Evolutionary conservation across 179 eudicot species (phyloP).

Genomic region (Actinidia chinensis): DNA sequence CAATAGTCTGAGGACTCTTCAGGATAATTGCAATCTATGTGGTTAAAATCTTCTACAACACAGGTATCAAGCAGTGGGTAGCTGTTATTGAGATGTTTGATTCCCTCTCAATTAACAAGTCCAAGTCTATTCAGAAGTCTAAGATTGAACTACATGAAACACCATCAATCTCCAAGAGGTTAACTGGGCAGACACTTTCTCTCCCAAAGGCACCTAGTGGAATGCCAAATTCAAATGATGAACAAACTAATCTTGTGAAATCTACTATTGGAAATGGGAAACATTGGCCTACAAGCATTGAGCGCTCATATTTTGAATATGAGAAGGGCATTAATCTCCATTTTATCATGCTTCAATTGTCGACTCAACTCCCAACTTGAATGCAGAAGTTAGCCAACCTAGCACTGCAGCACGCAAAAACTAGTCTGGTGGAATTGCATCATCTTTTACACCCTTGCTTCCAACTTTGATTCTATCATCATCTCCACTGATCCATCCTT

Average conservation of each 20-base stretch:
- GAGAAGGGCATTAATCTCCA: conserved; percentile 27
- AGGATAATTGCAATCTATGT: conserved; percentile 8
- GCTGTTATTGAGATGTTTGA: conserved; percentile 18
- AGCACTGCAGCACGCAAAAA: conserved; percentile 30
- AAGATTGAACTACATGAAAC: conserved; percentile 22
- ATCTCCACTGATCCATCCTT: conserved; percentile 28
- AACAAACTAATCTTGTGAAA: conserved; percentile 25
- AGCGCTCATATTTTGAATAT: conserved; percentile 26
- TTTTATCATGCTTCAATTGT: conserved; percentile 21
- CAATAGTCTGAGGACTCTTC: conserved; percentile 12
- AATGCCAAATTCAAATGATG: conserved; percentile 25
- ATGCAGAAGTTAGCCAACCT: conserved; percentile 22
- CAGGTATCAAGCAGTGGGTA: conserved; percentile 27
- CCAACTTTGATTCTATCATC: conserved; percentile 29
- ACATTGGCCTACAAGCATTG: conserved; percentile 21
- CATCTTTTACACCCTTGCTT: conserved; percentile 22
- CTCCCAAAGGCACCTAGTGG: conserved; percentile 31
- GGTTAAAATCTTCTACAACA: too few relatives aligned
- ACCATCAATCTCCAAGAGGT: conserved; percentile 29
- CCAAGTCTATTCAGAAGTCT: conserved; percentile 26
- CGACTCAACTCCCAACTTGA: conserved; percentile 22
- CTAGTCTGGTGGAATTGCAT: conserved; percentile 14
- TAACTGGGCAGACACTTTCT: conserved; percentile 28
- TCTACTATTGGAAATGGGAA: conserved; percentile 30
- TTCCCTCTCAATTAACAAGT: conserved; percentile 25